Conservation (phyloP, 1,284 basidiomycete species). For the Trametes pubescens region DNA sequence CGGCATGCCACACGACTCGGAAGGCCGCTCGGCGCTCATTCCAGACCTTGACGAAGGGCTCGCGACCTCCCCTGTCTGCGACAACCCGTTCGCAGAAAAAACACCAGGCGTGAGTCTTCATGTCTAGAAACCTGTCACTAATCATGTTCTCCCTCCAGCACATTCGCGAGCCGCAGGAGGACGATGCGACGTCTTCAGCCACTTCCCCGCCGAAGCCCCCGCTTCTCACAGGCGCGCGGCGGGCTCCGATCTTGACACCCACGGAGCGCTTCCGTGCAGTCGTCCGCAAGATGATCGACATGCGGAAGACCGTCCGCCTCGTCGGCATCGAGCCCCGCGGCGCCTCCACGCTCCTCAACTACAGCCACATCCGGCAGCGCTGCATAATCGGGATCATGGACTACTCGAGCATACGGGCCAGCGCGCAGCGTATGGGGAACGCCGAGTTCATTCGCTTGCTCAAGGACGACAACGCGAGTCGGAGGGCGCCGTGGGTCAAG, state of each 20-base stretch:
- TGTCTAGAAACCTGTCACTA: constrained; percentile 4
- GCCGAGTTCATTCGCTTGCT: constrained; percentile 61
- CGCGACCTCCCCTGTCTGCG: constrained; percentile 29
- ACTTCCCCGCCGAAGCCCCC: constrained; percentile 2
- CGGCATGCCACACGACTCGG: constrained; percentile 61
- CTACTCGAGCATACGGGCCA: constrained; percentile 63
- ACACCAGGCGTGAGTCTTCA: constrained; percentile 7
- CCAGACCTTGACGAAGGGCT: constrained; percentile 52
- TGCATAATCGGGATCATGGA: constrained; percentile 70
- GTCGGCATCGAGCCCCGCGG: constrained; percentile 69
- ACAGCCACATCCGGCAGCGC: constrained; percentile 59
- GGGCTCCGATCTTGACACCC: constrained; percentile 41
- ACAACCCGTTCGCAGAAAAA: constrained; percentile 16
- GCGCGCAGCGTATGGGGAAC: constrained; percentile 62
- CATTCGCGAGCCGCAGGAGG: background rate
- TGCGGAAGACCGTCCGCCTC: constrained; percentile 64
- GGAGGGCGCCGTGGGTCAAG: constrained; percentile 61
- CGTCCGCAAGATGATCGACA: constrained; percentile 62
- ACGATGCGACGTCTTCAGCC: background rate
- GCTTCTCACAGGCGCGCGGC: constrained; percentile 7
- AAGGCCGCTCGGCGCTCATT: constrained; percentile 60
- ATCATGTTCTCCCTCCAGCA: constrained; percentile 4
- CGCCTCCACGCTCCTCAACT: constrained; percentile 56
- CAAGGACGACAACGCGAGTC: constrained; percentile 48
- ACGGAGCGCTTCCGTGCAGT: constrained; percentile 58